A percentile compares a stretch with the other conserved stretches of the same genome.
Conservation (phyloP, 2,329 filamentous ascomycete species). For the Phyllosticta capitalensis region DNA sequence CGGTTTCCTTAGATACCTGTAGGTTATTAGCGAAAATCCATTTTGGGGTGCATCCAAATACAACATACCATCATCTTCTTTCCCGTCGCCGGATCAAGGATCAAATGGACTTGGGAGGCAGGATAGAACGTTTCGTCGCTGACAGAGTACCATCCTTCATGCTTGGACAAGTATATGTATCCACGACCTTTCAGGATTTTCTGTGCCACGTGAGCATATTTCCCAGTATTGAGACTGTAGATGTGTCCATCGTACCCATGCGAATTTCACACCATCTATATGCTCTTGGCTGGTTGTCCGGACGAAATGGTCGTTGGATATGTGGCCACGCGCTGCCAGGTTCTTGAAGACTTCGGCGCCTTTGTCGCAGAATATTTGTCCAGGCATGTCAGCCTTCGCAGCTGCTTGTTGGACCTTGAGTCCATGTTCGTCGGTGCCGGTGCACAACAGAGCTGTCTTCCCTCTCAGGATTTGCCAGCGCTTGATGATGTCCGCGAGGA, state of each 20-base stretch:
- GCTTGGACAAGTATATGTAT: conserved; percentile 74
- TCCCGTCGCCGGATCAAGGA: conserved; percentile 70
- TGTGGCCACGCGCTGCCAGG: conserved; percentile 58
- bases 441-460: conserved; percentile 63
- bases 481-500: conserved; percentile 84
- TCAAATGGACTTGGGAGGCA: conserved; percentile 60
- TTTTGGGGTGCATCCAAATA: not conserved
- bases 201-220: conserved; percentile 22
- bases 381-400: conserved; percentile 55
- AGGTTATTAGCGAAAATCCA: not conserved
- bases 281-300: conserved; percentile 82
- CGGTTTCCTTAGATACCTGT: conserved; percentile 67
- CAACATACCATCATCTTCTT: conserved; percentile 60
- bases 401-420: conserved; percentile 88
- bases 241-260: conserved; percentile 53
- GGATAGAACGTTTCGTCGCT: conserved; percentile 97
- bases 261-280: conserved; percentile 73
- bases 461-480: conserved; percentile 77
- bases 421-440: conserved; percentile 94
- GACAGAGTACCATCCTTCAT: conserved; percentile 94
- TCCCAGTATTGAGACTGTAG: not conserved
- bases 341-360: conserved; percentile 70
- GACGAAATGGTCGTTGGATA: conserved; percentile 79
- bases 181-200: conserved; percentile 63
- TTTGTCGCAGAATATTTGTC: conserved; percentile 80